Evolutionary conservation across 331 rosid genomes (phyloP).

Genomic region (Erythrophleum ivorense): DNA sequence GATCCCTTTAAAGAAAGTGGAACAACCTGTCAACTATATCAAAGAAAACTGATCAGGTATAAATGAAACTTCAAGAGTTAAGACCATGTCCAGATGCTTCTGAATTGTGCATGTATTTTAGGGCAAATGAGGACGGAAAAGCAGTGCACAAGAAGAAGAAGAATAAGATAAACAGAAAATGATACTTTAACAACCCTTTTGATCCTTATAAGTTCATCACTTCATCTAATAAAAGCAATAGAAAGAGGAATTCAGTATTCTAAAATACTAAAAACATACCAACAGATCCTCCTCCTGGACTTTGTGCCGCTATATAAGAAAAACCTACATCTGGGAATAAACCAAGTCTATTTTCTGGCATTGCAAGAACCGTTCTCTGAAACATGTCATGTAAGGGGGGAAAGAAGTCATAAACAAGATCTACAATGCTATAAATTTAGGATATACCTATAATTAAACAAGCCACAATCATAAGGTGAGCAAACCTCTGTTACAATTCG

Average conservation of each 20-base stretch:
- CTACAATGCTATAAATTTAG: constrained; percentile 17
- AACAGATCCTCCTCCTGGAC: constrained; percentile 95
- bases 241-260: constrained; percentile 22
- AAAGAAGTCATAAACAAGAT: constrained; percentile 33
- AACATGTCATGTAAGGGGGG: background rate
- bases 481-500: constrained; percentile 90
- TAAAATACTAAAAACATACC: constrained; percentile 56
- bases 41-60: constrained; percentile 8
- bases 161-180: background rate
- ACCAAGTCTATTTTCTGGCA: constrained; percentile 99
- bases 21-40: constrained; percentile 25
- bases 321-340: constrained; percentile 98
- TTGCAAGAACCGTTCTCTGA: constrained; percentile 92
- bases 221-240: constrained; percentile 22
- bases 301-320: constrained; percentile 84
- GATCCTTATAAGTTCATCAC: constrained; percentile 21
- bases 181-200: constrained; percentile 17
- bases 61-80: constrained; percentile 16
- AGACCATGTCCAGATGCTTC: constrained; percentile 28
- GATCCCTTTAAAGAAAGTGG: constrained; percentile 19
- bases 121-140: constrained; percentile 7
- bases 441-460: background rate
- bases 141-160: constrained; percentile 4
- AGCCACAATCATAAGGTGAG: constrained; percentile 29
- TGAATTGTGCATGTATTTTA: constrained; percentile 5